These are phyloP conservation scores for Aspergillus novofumigatus DNA, from an alignment of 2,329 filamentous ascomycete genomes.

Conservation along the genomic window DNA sequence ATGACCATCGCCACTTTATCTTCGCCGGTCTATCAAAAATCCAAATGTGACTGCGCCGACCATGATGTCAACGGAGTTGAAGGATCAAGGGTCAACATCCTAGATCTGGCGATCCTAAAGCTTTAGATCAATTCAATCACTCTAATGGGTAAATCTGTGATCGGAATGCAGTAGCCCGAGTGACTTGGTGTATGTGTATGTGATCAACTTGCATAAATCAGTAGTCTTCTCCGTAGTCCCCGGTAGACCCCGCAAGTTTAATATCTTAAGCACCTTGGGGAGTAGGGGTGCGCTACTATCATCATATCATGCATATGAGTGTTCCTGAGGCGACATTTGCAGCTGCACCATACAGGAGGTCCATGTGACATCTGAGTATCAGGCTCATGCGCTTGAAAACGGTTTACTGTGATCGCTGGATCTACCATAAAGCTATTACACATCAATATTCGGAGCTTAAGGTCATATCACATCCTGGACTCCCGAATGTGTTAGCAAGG, in stretches of 20 bases:
- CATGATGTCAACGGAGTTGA: not conserved
- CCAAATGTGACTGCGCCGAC: not conserved
- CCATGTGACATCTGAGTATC: too few species aligned
- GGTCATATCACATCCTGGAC: not conserved
- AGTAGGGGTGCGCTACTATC: not conserved
- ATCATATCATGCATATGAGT: not conserved
- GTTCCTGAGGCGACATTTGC: not conserved
- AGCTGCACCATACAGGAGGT: too few species aligned
- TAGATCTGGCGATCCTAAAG: not conserved
- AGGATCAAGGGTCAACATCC: not conserved
- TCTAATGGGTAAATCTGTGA: not conserved
- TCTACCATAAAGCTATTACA: too few species aligned
- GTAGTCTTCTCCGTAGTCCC: too few species aligned
- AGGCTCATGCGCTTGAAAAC: too few species aligned
- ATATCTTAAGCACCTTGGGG: not conserved
- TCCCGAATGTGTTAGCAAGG: not conserved
- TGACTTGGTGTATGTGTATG: too few species aligned
- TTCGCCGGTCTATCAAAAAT: not conserved
- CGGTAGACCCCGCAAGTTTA: not conserved
- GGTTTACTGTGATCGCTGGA: too few species aligned
- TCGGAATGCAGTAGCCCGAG: too few species aligned
- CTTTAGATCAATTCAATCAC: not conserved
- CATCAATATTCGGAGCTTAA: too few species aligned
- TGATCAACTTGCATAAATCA: not conserved
- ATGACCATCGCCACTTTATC: not conserved